These are phyloP conservation scores for Paramecium sexaurelia DNA, from an alignment of 73 alveolate genomes.

Conservation along the genomic window DNA sequence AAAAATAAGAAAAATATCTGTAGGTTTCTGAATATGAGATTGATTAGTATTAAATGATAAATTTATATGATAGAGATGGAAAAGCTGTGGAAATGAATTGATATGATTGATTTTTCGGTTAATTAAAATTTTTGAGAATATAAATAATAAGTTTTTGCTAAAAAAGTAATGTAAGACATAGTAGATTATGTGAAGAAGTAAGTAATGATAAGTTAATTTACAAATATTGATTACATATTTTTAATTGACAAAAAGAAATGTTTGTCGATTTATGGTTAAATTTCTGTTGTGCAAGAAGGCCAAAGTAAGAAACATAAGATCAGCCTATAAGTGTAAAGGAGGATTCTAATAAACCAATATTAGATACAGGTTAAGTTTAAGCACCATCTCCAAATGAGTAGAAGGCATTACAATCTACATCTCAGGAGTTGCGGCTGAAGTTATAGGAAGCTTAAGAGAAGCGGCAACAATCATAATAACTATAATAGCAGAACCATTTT, in stretches of 20 bases:
- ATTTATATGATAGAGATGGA: too few species aligned
- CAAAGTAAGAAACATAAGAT: neutral
- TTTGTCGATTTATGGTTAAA: conserved; percentile 30
- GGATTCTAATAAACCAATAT: neutral
- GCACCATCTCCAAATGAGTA: neutral
- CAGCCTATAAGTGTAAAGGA: neutral
- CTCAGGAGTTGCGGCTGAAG: neutral
- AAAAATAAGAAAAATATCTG: too few species aligned
- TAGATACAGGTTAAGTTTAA: neutral
- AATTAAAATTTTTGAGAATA: neutral
- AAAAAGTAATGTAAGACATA: neutral
- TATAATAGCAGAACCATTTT: neutral
- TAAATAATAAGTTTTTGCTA: neutral
- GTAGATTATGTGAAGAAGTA: neutral
- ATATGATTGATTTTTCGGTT: too few species aligned
- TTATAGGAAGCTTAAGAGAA: neutral
- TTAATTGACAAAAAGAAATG: conserved; percentile 11
- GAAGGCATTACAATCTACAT: neutral
- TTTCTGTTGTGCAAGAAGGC: conserved; percentile 18
- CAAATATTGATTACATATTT: neutral
- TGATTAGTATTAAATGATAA: too few species aligned
- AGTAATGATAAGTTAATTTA: neutral
- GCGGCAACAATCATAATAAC: neutral
- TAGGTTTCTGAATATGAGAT: too few species aligned
- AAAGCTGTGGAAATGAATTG: too few species aligned